These are phyloP conservation scores for Cutaneotrichosporon dermatis DNA, from an alignment of 1,284 basidiomycete genomes.

Conservation along the genomic window DNA sequence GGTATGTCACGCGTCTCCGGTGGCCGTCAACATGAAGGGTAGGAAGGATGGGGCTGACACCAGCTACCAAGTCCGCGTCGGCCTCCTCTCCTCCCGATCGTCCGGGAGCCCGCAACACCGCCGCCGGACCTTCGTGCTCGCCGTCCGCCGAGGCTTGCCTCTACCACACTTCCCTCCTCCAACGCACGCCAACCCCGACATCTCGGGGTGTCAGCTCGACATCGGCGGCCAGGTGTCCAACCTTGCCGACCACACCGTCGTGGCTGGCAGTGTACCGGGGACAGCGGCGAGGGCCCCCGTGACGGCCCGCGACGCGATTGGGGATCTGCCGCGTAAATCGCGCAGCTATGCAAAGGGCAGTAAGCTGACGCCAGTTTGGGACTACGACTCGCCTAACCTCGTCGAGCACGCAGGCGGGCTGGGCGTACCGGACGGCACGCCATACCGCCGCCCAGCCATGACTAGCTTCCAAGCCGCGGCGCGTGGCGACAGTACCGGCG, in stretches of 20 bases:
- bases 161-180: slow-evolving; percentile 29
- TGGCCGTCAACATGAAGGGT: no score
- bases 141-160: slow-evolving; percentile 21
- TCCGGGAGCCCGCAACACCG: slow-evolving; percentile 36
- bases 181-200: slow-evolving; percentile 24
- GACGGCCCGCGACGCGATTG: slow-evolving; percentile 26
- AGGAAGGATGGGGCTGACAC: no score
- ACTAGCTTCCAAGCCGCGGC: slow-evolving; percentile 19
- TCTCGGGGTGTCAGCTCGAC: no score
- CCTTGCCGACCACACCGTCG: no score
- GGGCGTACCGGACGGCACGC: slow-evolving; percentile 8
- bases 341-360: no score
- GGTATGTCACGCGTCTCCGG: neutral
- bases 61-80: slow-evolving; percentile 29
- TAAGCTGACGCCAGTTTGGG: neutral
- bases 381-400: neutral
- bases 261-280: no score
- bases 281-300: slow-evolving; percentile 1
- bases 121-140: slow-evolving; percentile 28
- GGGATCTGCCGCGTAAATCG: slow-evolving; percentile 27
- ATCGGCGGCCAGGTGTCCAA: no score
- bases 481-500: neutral
- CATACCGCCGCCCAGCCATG: slow-evolving; percentile 8
- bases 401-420: neutral
- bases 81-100: slow-evolving; percentile 21